These are phyloP conservation scores for Daldinia eschscholtzii DNA, from an alignment of 2,329 filamentous ascomycete species.

Conservation along the genomic window DNA sequence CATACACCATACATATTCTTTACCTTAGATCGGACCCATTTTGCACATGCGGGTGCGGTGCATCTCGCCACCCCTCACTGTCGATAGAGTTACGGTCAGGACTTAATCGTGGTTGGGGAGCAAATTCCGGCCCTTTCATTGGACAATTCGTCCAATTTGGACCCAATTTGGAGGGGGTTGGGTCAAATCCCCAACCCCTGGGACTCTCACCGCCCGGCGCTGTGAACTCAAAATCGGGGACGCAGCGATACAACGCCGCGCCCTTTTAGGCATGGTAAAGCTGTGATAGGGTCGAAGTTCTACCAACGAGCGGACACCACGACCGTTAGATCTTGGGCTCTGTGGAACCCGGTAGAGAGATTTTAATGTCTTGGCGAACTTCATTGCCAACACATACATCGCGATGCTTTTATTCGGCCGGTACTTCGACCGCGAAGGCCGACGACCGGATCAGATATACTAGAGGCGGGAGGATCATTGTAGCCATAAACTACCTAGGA, in stretches of 20 bases:
- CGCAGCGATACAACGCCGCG: constrained; percentile 21
- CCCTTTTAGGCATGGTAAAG: constrained; percentile 29
- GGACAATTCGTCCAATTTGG: constrained; percentile 17
- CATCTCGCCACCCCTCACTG: constrained; percentile 27
- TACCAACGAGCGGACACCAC: constrained; percentile 36
- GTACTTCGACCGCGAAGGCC: background rate
- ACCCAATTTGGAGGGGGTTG: constrained; percentile 30
- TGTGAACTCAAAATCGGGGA: constrained; percentile 39
- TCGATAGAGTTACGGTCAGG: constrained; percentile 20
- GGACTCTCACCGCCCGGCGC: constrained; percentile 36
- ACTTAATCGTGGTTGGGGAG: constrained; percentile 33
- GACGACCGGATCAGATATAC: background rate
- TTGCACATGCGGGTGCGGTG: constrained; percentile 19
- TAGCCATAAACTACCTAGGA: background rate
- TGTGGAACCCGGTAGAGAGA: constrained; percentile 32
- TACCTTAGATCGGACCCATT: constrained; percentile 23
- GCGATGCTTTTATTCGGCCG: constrained; percentile 3
- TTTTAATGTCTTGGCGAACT: constrained; percentile 36
- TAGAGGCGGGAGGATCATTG: background rate
- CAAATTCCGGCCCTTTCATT: constrained; percentile 23
- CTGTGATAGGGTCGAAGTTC: constrained; percentile 10
- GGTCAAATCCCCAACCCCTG: constrained; percentile 27
- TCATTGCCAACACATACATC: constrained; percentile 32
- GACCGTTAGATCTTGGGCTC: constrained; percentile 21
- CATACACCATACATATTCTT: constrained; percentile 22